Conservation (phyloP, 2,329 filamentous ascomycete species). For the Mollisiaceae sp. region DNA sequence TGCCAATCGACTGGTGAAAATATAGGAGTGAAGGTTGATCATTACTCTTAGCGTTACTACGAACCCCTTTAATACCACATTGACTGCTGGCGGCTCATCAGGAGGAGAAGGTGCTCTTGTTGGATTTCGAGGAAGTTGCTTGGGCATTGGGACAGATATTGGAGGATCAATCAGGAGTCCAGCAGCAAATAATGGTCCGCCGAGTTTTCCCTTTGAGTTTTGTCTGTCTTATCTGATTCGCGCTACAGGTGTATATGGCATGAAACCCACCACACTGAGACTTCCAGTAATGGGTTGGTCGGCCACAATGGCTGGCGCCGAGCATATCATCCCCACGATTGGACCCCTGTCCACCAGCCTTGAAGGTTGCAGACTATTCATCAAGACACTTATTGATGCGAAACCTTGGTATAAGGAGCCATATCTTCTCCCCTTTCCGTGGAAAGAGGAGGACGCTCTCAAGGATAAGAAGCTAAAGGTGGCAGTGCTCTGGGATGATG, state of each 20-base stretch:
- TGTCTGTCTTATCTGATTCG: neutral
- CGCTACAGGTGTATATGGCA: constrained; percentile 38
- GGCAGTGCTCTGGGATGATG: constrained; percentile 64
- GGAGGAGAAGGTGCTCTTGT: constrained; percentile 63
- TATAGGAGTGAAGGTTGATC: neutral
- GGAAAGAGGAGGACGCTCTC: constrained; percentile 48
- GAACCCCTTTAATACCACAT: constrained; percentile 57
- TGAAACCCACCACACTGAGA: constrained; percentile 40
- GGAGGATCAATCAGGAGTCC: constrained; percentile 55
- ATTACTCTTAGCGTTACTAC: constrained; percentile 50
- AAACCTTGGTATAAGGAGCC: constrained; percentile 59
- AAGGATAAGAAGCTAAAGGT: constrained; percentile 57
- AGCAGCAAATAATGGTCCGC: constrained; percentile 51
- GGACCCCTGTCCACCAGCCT: constrained; percentile 60
- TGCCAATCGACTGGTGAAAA: neutral
- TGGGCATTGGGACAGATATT: constrained; percentile 61
- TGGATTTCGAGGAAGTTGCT: constrained; percentile 54
- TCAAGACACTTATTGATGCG: constrained; percentile 47
- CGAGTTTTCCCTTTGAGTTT: too few species aligned
- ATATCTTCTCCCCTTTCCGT: constrained; percentile 57
- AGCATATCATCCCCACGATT: constrained; percentile 52
- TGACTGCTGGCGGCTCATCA: constrained; percentile 58
- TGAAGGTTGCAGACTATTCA: constrained; percentile 51
- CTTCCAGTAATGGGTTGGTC: constrained; percentile 34
- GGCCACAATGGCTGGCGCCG: constrained; percentile 35